Evolutionary conservation across 169 alveolate species (phyloP).

Genomic region (Plasmodium ovale): DNA sequence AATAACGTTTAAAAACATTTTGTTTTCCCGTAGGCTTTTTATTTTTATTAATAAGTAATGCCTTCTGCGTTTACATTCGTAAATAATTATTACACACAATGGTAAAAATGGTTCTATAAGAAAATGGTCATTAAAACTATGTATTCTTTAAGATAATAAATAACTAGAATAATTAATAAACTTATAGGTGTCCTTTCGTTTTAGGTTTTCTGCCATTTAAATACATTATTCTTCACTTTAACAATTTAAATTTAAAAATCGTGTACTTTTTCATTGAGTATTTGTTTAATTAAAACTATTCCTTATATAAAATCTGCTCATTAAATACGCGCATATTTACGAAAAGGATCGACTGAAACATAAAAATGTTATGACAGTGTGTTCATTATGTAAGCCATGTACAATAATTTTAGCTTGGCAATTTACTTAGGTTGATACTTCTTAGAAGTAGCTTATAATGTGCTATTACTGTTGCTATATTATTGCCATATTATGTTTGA

Average conservation of each 20-base stretch:
- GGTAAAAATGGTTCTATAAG: too few species aligned
- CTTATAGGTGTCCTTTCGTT: not conserved
- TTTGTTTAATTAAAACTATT: too few species aligned
- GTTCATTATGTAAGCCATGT: not conserved
- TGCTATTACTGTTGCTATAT: not conserved
- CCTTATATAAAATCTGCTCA: not conserved
- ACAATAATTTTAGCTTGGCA: not conserved
- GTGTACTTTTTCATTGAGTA: not conserved
- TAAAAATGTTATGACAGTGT: not conserved
- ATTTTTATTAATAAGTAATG: too few species aligned
- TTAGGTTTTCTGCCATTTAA: too few species aligned
- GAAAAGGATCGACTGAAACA: not conserved
- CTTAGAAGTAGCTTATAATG: not conserved
- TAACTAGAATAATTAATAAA: too few species aligned
- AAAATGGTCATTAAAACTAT: too few species aligned
- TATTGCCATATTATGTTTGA: not conserved
- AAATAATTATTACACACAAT: too few species aligned
- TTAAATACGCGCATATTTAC: too few species aligned
- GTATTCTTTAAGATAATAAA: too few species aligned
- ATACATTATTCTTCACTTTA: not conserved
- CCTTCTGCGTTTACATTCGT: too few species aligned
- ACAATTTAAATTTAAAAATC: not conserved
- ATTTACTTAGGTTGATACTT: not conserved
- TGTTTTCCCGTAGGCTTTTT: not conserved
- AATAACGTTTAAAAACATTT: not conserved